These are phyloP conservation scores for Alternaria metachromatica DNA, from an alignment of 2,329 filamentous ascomycete species.

Conservation along the genomic window DNA sequence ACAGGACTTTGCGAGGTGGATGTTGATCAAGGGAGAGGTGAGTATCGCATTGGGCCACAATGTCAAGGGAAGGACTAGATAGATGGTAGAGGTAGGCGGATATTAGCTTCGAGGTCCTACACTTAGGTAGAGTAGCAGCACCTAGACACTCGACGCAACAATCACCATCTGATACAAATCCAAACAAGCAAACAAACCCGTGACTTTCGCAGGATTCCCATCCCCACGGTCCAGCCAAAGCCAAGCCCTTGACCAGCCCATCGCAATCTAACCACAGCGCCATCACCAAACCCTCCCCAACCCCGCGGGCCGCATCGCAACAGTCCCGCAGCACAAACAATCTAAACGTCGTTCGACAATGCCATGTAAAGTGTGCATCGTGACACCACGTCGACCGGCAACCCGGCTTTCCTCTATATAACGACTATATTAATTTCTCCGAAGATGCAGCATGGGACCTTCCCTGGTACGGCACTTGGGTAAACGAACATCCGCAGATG, in stretches of 20 bases:
- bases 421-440: conserved; percentile 29
- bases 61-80: not conserved
- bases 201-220: not conserved
- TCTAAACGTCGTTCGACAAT: not conserved
- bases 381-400: not conserved
- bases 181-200: not conserved
- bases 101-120: not conserved
- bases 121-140: not conserved
- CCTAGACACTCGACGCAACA: not conserved
- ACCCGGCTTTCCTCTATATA: conserved; percentile 17
- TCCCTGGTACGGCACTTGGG: not conserved
- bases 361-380: not conserved
- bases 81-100: not conserved
- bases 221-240: not conserved
- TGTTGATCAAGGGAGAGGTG: not conserved
- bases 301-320: not conserved
- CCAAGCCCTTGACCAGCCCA: conserved; percentile 13
- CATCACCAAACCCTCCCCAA: not conserved
- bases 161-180: not conserved
- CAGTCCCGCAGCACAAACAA: not conserved
- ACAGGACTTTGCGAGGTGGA: not conserved
- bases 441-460: conserved; percentile 9
- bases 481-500: conserved; percentile 8
- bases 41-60: not conserved
- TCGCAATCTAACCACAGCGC: conserved; percentile 11